Conservation (phyloP, 495 filamentous ascomycete genomes). For the Copromyces sp. region DNA sequence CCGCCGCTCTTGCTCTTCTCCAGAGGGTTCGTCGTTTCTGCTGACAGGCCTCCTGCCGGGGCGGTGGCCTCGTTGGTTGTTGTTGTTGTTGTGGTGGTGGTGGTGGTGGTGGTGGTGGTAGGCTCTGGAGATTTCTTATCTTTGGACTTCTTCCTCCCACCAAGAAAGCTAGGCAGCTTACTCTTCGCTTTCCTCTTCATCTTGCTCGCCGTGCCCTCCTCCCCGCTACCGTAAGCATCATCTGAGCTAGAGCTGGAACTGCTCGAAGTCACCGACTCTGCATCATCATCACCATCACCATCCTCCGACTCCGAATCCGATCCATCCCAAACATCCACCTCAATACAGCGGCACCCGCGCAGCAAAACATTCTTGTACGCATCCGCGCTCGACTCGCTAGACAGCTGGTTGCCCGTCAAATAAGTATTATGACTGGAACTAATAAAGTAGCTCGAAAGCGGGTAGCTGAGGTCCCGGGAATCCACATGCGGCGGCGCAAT, state of each 20-base stretch:
- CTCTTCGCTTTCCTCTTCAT: slow-evolving; percentile 25
- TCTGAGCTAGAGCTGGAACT: slow-evolving; percentile 22
- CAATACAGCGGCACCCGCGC: slow-evolving; percentile 82
- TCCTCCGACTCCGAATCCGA: slow-evolving; percentile 40
- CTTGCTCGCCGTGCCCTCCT: slow-evolving; percentile 15
- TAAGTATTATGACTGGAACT: slow-evolving; percentile 95
- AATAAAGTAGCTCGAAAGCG: slow-evolving; percentile 81
- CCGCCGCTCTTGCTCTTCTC: not conserved
- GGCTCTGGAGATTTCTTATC: not conserved
- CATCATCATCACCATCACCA: slow-evolving; percentile 17
- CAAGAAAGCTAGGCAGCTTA: slow-evolving; percentile 30
- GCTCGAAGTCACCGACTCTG: slow-evolving; percentile 3
- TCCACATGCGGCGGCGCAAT: slow-evolving; percentile 19
- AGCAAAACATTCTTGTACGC: slow-evolving; percentile 77
- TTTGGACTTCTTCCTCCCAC: slow-evolving; percentile 11
- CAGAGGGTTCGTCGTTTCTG: slow-evolving; percentile 9
- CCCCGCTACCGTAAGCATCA: slow-evolving; percentile 1
- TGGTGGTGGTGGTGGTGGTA: not conserved
- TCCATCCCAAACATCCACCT: slow-evolving; percentile 95
- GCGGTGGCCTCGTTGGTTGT: not conserved
- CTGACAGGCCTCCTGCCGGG: not conserved
- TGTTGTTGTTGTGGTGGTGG: not conserved
- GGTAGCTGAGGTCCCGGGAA: slow-evolving; percentile 47
- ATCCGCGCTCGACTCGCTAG: slow-evolving; percentile 66
- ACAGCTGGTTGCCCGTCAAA: slow-evolving; percentile 84